phyloP scores from a whole-genome alignment of 805 yeast species.

The Millerago galiae region DNA sequence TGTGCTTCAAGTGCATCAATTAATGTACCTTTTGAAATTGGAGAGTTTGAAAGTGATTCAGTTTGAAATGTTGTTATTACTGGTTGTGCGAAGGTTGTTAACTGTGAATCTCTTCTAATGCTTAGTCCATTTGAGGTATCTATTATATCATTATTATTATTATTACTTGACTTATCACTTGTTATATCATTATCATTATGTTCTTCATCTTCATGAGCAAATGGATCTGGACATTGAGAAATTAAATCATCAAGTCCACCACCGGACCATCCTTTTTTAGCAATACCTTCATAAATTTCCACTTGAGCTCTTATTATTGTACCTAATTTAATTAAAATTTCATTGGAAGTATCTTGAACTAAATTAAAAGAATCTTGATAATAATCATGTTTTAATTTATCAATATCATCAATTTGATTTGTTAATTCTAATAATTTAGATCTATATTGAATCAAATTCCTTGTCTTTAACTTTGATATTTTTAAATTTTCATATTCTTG shows the following conservation, averaged over 20 bases:
- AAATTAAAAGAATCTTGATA: constrained; percentile 57
- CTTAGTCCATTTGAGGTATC: background rate
- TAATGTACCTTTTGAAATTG: constrained; percentile 6
- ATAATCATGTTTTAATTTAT: constrained; percentile 66
- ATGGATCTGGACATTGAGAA: constrained; percentile 61
- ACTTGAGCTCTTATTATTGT: constrained; percentile 72
- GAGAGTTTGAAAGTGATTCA: constrained; percentile 15
- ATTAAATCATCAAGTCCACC: constrained; percentile 75
- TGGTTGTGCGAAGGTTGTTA: constrained; percentile 8
- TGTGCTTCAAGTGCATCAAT: constrained; percentile 1
- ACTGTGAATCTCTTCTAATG: constrained; percentile 7
- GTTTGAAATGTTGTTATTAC: constrained; percentile 8
- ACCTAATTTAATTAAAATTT: constrained; percentile 49
- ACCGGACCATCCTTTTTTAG: constrained; percentile 81
- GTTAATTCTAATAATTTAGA: constrained; percentile 62
- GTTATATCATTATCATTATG: background rate
- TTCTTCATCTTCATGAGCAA: constrained; percentile 23
- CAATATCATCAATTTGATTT: constrained; percentile 72
- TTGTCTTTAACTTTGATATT: constrained; percentile 50
- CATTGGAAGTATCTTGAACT: constrained; percentile 55
- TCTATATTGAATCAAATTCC: constrained; percentile 65
- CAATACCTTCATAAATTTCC: constrained; percentile 74
- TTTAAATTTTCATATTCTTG: constrained; percentile 58
- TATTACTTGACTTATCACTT: background rate
- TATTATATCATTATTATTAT: background rate